Base-by-base conservation (phyloP, 2,329 filamentous ascomycete species). In the Setomelanomma holmii region DNA sequence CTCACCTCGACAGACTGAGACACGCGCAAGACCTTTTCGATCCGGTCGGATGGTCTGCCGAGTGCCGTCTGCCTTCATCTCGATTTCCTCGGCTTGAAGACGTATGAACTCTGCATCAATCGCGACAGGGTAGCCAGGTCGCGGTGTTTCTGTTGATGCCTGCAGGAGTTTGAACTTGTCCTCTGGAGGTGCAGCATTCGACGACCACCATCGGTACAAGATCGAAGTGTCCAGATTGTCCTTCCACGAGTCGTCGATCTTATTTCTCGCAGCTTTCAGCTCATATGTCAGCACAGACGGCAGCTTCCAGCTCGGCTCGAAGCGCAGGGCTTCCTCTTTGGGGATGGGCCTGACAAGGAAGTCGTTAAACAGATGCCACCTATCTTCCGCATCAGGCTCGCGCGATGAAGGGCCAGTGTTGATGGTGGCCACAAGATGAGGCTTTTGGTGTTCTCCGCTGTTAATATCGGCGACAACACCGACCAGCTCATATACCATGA, bases 321-420 rank as follows among this genome's bases (percentile, higher is more conserved):
- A 99, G 20, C 89, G 87, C 16, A 98, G 80, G 0, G 93, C 96
- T 71, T 99, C 93, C 55, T 92, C 88, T 22, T 85, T 84, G 24
- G 88, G 85, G 14, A 96, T 85, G 8, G 89, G 87, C 11, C 90
- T 86, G 19, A 99, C 96, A 30, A 96, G 78, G 67, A 99, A 99
- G 75, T 99, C 95, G 64, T 99, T 99, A 79, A 99, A 97, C 1
- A 99, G 77, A 75, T 98, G 91, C 96, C 96, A 99, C 63, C 89
- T 88, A 66, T 85, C 88, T 58, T 86, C 82, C 3, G 78, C 79
- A 1, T 85, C 82, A 0, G 83, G 72, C 36, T 84, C 80, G 0
- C 82, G 79, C 48, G 86, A 85, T 0, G 89, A 86, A 45, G 91
- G 86, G 11, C 84, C 84, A 51, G 91, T 89, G 72, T 99, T 96